These are phyloP conservation scores for Astrephomene gubernaculifera DNA, from an alignment of 139 green algal genomes.

Conservation along the genomic window DNA sequence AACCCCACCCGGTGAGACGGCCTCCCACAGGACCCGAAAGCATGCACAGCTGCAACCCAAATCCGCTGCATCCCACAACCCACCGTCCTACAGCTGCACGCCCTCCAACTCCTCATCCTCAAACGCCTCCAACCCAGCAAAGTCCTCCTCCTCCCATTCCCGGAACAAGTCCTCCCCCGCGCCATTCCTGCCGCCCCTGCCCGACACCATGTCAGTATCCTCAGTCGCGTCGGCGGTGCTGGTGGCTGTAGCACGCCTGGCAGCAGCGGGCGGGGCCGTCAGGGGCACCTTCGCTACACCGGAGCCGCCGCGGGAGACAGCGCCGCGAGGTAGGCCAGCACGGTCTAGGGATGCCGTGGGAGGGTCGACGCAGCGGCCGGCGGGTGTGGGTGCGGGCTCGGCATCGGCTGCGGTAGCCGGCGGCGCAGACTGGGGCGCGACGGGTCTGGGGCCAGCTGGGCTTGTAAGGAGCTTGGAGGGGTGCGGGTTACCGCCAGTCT, in stretches of 20 bases:
- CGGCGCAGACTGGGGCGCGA: constrained; percentile 22
- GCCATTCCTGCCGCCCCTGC: not conserved
- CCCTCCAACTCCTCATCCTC: constrained; percentile 23
- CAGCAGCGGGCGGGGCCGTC: constrained; percentile 22
- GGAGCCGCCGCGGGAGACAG: not conserved
- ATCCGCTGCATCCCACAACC: too few relatives aligned
- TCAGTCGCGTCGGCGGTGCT: not conserved
- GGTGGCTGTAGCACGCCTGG: not conserved
- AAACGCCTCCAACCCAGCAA: not conserved
- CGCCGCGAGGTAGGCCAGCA: not conserved
- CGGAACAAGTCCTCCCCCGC: constrained; percentile 26
- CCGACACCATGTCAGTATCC: not conserved
- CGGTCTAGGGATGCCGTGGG: not conserved
- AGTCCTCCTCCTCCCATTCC: constrained; percentile 32
- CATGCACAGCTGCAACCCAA: too few relatives aligned
- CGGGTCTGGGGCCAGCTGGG: constrained; percentile 19
- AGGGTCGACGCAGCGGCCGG: constrained; percentile 1
- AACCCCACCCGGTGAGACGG: too few relatives aligned
- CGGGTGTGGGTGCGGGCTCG: not conserved
- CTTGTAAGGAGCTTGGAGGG: constrained; percentile 35
- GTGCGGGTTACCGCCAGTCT: constrained; percentile 20
- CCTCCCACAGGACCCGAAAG: too few relatives aligned
- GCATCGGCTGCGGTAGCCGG: constrained; percentile 21
- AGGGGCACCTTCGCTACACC: not conserved
- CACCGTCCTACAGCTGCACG: not conserved